Percentiles rank a stretch among this genome's conserved stretches.
Conservation (phyloP, 352 stramenopile genomes). For the Poterioochromonas sp. region DNA sequence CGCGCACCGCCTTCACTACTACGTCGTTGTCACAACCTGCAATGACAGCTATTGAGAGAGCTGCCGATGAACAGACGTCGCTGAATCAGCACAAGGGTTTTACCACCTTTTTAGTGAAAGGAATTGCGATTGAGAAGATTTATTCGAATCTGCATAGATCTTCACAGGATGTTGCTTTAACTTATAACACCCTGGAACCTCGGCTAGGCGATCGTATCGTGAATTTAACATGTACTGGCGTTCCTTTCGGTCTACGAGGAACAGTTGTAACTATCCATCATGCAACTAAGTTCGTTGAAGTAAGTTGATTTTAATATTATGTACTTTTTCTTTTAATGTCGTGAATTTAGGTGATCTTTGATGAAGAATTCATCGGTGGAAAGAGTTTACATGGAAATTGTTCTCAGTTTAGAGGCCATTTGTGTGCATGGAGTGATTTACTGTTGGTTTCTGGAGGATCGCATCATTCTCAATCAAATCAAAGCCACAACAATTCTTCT, state of each 20-base stretch:
- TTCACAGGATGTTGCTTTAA: slow-evolving; percentile 51
- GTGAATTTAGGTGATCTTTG: slow-evolving; percentile 38
- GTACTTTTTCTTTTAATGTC: background rate
- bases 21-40: slow-evolving; percentile 79
- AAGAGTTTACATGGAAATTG: slow-evolving; percentile 85
- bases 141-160: slow-evolving; percentile 53
- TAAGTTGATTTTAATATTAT: slow-evolving; percentile 59
- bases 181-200: slow-evolving; percentile 56
- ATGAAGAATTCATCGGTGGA: slow-evolving; percentile 90
- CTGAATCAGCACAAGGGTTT: slow-evolving; percentile 32
- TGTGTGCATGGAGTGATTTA: slow-evolving; percentile 74
- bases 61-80: slow-evolving; percentile 49
- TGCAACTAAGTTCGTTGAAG: slow-evolving; percentile 89
- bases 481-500: no score
- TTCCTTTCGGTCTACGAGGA: slow-evolving; percentile 91
- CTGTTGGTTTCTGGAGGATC: slow-evolving; percentile 6
- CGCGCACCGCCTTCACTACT: slow-evolving; percentile 79
- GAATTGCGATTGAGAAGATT: slow-evolving; percentile 52
- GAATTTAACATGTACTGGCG: slow-evolving; percentile 83
- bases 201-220: slow-evolving; percentile 90
- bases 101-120: slow-evolving; percentile 50
- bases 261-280: slow-evolving; percentile 94
- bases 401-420: slow-evolving; percentile 84
- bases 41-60: slow-evolving; percentile 76
- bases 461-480: no score